A percentile compares a stretch with the other conserved stretches of the same genome.
phyloP scores from a whole-genome alignment of 129 eudicot species.

The Pittosporum tobira region DNA sequence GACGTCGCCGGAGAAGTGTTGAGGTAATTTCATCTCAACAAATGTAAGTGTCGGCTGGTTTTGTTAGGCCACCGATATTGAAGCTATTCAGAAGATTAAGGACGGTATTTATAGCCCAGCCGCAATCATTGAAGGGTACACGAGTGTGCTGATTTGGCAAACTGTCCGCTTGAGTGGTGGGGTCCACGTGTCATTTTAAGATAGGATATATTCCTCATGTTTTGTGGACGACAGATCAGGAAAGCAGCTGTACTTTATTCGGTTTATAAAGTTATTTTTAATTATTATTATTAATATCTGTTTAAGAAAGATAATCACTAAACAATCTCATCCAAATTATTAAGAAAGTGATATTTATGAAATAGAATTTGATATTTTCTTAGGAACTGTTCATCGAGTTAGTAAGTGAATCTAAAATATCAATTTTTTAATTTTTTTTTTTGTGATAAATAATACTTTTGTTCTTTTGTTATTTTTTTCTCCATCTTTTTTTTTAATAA shows the following conservation, averaged over 20 bases:
- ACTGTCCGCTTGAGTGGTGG: conserved; percentile 3
- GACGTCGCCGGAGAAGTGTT: conserved; percentile 35
- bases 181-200: conserved; percentile 11
- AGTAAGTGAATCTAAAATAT: too few relatives aligned
- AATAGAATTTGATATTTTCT: too few relatives aligned
- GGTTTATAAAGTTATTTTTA: too few relatives aligned
- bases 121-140: background rate
- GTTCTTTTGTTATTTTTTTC: too few relatives aligned
- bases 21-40: conserved; percentile 53
- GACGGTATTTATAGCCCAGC: conserved; percentile 3
- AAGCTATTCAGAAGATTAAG: background rate
- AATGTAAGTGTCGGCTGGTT: background rate
- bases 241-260: background rate
- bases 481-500: too few relatives aligned
- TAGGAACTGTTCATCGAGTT: too few relatives aligned
- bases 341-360: too few relatives aligned
- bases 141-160: background rate
- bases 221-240: conserved; percentile 12
- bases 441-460: too few relatives aligned
- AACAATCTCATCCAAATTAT: too few relatives aligned
- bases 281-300: too few relatives aligned
- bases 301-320: too few relatives aligned
- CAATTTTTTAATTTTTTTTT: too few relatives aligned
- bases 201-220: conserved; percentile 10
- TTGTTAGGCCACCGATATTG: conserved; percentile 12